phyloP scores from a whole-genome alignment of 2,329 filamentous ascomycete species.

The Fusarium foetens region DNA sequence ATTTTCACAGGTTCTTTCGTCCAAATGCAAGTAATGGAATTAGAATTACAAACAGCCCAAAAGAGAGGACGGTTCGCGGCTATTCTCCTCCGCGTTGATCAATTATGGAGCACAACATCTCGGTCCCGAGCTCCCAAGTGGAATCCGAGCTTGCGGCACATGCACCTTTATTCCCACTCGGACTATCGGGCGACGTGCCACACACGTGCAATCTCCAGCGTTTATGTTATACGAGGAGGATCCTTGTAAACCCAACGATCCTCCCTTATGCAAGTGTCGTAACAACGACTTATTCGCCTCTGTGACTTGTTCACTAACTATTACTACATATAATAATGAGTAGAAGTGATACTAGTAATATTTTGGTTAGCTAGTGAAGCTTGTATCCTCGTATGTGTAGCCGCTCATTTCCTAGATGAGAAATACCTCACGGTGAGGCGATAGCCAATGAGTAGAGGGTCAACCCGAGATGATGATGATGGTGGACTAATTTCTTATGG shows the following conservation, averaged over 20 bases:
- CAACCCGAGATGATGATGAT: background rate
- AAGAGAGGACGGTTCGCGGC: fast-evolving
- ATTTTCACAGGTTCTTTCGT: background rate
- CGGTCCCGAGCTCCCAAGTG: background rate
- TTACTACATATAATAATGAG: fast-evolving
- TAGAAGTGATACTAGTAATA: fast-evolving
- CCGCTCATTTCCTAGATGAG: background rate
- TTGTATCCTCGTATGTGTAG: background rate
- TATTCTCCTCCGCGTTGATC: background rate
- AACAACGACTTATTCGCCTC: too few relatives aligned
- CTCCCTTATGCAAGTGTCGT: background rate
- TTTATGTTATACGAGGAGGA: background rate
- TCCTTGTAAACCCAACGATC: background rate
- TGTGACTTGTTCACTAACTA: background rate
- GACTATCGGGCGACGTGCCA: background rate
- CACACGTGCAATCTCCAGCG: background rate
- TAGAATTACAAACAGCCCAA: fast-evolving
- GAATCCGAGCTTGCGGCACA: background rate
- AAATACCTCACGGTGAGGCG: background rate
- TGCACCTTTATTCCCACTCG: background rate
- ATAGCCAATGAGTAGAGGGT: background rate
- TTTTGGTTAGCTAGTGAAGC: fast-evolving
- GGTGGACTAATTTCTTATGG: background rate
- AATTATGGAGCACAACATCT: background rate
- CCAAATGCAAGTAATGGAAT: fast-evolving